A percentile compares a stretch with the other conserved stretches of the same genome.
Evolutionary conservation across 352 stramenopile species (phyloP).

Genomic region (Globisporangium middletonii): DNA sequence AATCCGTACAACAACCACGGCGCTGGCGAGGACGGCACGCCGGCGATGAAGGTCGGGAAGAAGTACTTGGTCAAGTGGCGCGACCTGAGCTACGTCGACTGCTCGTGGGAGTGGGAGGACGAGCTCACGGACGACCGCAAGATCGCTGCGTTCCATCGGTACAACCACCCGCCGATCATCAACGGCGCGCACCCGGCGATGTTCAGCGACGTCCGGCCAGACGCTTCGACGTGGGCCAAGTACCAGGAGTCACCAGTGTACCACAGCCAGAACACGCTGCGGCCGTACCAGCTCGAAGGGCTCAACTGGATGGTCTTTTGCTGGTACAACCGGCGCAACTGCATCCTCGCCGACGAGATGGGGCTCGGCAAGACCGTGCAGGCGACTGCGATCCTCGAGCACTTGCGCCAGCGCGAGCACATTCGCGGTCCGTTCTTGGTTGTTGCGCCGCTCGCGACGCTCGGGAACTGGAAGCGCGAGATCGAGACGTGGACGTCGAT

Average conservation of each 20-base stretch:
- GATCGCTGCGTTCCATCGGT: constrained; percentile 81
- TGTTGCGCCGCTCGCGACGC: constrained; percentile 95
- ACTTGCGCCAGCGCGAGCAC: constrained; percentile 89
- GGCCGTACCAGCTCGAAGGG: constrained; percentile 98
- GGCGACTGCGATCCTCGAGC: constrained; percentile 92
- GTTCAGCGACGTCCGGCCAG: constrained; percentile 73
- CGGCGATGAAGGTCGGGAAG: constrained; percentile 71
- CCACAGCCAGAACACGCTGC: constrained; percentile 93
- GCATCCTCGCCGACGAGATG: constrained; percentile 87
- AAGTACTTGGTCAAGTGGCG: constrained; percentile 92
- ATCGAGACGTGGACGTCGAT: constrained; percentile 99
- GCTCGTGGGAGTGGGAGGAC: constrained; percentile 88
- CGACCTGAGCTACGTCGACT: constrained; percentile 87
- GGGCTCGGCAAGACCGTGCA: constrained; percentile 91
- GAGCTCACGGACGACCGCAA: constrained; percentile 87
- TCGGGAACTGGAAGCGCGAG: constrained; percentile 99
- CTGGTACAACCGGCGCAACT: constrained; percentile 96
- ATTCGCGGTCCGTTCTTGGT: constrained; percentile 97
- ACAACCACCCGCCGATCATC: constrained; percentile 82
- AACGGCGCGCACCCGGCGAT: constrained; percentile 78
- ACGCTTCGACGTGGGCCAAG: constrained; percentile 82
- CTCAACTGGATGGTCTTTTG: constrained; percentile 98
- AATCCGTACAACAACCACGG: constrained; percentile 65
- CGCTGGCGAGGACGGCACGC: constrained; percentile 30
- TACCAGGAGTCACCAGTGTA: constrained; percentile 86